Evolutionary conservation across 1,284 basidiomycete genomes (phyloP), one percentile per base, ranked within the genome.

Genomic region (Apiotrichum akiyoshidainum): DNA sequence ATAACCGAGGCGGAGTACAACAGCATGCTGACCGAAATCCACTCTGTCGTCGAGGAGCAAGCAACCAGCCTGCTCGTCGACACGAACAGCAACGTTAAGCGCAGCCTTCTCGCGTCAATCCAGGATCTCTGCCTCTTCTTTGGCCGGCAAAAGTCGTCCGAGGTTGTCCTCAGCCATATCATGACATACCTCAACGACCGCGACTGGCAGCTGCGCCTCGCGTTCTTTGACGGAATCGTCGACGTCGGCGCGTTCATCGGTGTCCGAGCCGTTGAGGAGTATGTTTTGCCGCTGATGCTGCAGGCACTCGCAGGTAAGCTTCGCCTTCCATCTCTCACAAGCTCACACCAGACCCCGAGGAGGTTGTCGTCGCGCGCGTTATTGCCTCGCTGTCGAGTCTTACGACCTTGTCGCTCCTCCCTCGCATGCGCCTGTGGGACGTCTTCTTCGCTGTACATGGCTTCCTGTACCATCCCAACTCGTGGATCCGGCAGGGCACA

Each of bases 151-250:
- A 89, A 87, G 72, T 95, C 96, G 1, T 95, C 96, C 77, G 94
- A 99, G 67, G 89, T 95, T 4, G 81, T 99, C 8, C 81, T 99
- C 21, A 93, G 92, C 66, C 94, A 99, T 74, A 95, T 99, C 87
- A 94, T 99, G 74, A 99, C 96, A 0, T 99, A 97, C 71, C 83
- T 99, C 66, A 99, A 99, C 71, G 94, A 98, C 69, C 82, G 90
- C 12, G 92, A 96, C 71, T 98, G 95, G 94, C 78, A 89, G 22
- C 79, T 99, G 46, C 83, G 96, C 2, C 85, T 87, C 64, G 90
- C 91, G 0, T 98, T 99, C 75, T 97, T 98, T 70, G 92, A 96
- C 72, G 90, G 90, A 62, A 92, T 98, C 31, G 90, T 96, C 10
- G 91, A 91, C 60, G 91, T 99, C 2, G 95, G 92, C 8, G 89